Evolutionary conservation across 2,329 filamentous ascomycete genomes (phyloP), one percentile per base, ranked within the genome.

Genomic region (Pseudogymnoascus sp.): DNA sequence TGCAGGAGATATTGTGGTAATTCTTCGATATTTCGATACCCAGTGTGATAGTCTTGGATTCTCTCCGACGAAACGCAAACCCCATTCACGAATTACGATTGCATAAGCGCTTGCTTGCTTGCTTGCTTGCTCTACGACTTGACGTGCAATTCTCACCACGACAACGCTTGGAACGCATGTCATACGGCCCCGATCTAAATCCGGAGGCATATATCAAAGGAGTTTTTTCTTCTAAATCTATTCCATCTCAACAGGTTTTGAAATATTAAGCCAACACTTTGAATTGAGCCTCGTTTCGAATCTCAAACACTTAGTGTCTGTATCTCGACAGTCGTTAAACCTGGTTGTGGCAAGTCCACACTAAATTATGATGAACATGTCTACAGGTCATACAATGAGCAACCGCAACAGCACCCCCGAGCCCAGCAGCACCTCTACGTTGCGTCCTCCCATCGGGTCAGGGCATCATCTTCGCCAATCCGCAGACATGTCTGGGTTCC

Each of bases 381-480:
- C 88, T 75, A 85, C 86, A 69, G 87, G 81, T 71, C 84, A 86
- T 73, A 78, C 85, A 67, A 84, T 87, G 74, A 85, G 86, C 68
- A 97, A 97, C 78, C 89, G 94, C 71, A 97, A 97, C 78, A 97
- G 92, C 82, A 97, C 93, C 50, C 94, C 94, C 61, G 94, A 97
- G 79, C 90, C 89, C 60, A 88, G 87, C 69, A 91, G 86, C 71
- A 86, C 89, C 63, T 88, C 87, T 60, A 86, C 90, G 66, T 86
- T 96, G 70, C 89, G 93, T 64, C 90, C 92, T 57, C 90, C 92
- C 57, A 80, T 95, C 69, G 89, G 86, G 63, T 83, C 88, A 64
- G 87, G 87, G 61, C 90, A 93, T 75, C 90, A 94, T 74, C 86
- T 99, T 65, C 91, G 94, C 70, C 91, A 92, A 54, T 99, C 94